Percentiles rank a stretch among this genome's conserved stretches.
Evolutionary conservation across 768 basidiomycete genomes (phyloP).

Genomic region (Phanerodontia chrysosporium): DNA sequence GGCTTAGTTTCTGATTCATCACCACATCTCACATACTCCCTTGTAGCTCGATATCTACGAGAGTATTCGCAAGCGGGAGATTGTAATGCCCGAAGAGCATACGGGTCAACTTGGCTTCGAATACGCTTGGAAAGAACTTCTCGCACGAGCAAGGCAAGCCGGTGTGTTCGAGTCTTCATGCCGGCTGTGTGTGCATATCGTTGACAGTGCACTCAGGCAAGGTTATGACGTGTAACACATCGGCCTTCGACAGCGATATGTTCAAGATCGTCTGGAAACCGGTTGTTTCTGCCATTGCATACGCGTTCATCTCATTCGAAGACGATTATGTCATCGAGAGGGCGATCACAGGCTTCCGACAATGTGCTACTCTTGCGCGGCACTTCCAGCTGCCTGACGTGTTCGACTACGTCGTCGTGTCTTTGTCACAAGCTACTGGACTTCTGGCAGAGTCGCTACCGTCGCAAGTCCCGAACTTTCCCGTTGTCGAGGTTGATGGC

Average conservation of each 20-base stretch:
- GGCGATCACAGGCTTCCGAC: conserved; percentile 92
- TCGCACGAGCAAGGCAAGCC: conserved; percentile 74
- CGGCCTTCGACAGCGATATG: conserved; percentile 85
- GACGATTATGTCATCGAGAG: conserved; percentile 96
- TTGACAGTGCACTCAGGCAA: conserved; percentile 37
- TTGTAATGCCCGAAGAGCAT: conserved; percentile 97
- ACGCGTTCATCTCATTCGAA: conserved; percentile 93
- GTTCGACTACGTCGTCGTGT: conserved; percentile 93
- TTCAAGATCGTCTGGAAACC: conserved; percentile 93
- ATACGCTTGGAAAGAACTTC: conserved; percentile 96
- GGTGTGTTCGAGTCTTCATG: conserved; percentile 36
- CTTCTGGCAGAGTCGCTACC: conserved; percentile 73
- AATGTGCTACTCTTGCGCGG: conserved; percentile 91
- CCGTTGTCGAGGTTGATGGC: conserved; percentile 84
- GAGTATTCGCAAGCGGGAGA: conserved; percentile 90
- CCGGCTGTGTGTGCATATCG: no score
- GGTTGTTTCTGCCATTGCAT: conserved; percentile 89
- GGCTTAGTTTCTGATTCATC: not conserved
- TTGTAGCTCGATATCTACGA: conserved; percentile 87
- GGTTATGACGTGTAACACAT: conserved; percentile 74
- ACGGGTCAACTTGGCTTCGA: conserved; percentile 96
- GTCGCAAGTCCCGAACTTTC: conserved; percentile 75
- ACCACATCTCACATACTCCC: conserved; percentile 2
- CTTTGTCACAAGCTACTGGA: conserved; percentile 88
- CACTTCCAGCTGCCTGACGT: conserved; percentile 90